Evolutionary conservation across 2,329 filamentous ascomycete species (phyloP).

Genomic region (Aspergillus flavus): DNA sequence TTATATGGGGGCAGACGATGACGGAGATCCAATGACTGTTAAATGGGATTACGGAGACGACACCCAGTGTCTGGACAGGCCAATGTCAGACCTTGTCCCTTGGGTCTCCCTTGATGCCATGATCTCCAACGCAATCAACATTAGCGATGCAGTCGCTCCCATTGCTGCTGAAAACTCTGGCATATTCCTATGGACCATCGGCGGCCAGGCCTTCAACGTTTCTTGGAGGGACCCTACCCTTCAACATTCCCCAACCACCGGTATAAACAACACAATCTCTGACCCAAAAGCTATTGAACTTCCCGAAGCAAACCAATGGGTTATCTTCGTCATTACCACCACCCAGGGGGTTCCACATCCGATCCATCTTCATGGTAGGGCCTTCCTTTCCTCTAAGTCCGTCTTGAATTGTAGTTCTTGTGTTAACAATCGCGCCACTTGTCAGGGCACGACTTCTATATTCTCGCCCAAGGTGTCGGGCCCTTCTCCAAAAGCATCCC

Average conservation of each 20-base stretch:
- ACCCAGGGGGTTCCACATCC: slow-evolving; percentile 51
- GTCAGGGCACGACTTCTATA: slow-evolving; percentile 65
- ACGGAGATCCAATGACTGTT: slow-evolving; percentile 20
- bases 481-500: slow-evolving; percentile 27
- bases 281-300: not conserved
- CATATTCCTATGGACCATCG: not conserved
- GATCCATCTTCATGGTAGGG: slow-evolving; percentile 64
- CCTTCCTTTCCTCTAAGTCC: too few species aligned
- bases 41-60: slow-evolving; percentile 30
- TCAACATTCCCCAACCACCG: not conserved
- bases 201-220: not conserved
- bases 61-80: not conserved
- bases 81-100: not conserved
- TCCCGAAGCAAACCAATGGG: slow-evolving; percentile 24
- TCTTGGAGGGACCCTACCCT: not conserved
- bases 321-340: slow-evolving; percentile 29
- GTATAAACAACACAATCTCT: not conserved
- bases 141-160: not conserved
- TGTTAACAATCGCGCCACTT: not conserved
- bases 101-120: not conserved
- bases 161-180: too few species aligned
- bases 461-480: slow-evolving; percentile 57
- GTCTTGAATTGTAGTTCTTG: too few species aligned
- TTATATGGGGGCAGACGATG: slow-evolving; percentile 16
- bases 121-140: not conserved